Conservation (phyloP, 2,329 filamentous ascomycete genomes). For the Trichophyton schoenleinii region DNA sequence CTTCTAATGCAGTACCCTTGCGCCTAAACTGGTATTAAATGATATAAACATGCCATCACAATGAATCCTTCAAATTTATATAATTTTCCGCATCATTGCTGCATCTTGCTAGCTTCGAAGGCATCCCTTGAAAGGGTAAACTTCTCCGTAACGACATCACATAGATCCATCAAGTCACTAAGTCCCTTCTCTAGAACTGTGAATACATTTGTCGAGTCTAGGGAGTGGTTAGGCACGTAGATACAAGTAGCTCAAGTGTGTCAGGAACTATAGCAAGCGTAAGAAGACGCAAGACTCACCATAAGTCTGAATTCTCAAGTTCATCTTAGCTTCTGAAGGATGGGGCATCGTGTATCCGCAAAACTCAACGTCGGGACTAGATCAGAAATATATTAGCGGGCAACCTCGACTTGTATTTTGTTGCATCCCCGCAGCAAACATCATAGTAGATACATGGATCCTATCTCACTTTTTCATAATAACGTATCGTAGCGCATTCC, state of each 20-base stretch:
- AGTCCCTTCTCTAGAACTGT: slow-evolving; percentile 85
- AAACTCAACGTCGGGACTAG: slow-evolving; percentile 94
- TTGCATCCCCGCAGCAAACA: background rate
- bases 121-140: slow-evolving; percentile 58
- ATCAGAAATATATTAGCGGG: slow-evolving; percentile 1
- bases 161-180: slow-evolving; percentile 76
- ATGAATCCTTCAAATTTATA: background rate
- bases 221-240: slow-evolving; percentile 10
- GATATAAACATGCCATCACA: background rate
- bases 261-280: background rate
- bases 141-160: slow-evolving; percentile 85
- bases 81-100: background rate
- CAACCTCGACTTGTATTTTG: too few species aligned
- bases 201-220: slow-evolving; percentile 67
- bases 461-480: slow-evolving; percentile 90
- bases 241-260: slow-evolving; percentile 48
- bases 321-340: slow-evolving; percentile 92
- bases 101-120: slow-evolving; percentile 36
- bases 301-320: slow-evolving; percentile 92
- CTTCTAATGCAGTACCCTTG: background rate
- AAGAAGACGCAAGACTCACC: slow-evolving; percentile 43
- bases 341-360: slow-evolving; percentile 97
- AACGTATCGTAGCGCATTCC: slow-evolving; percentile 84
- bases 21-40: background rate
- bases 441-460: background rate